Percentiles rank a stretch among this genome's conserved stretches.
These are phyloP conservation scores for Psilocybe cubensis DNA, from an alignment of 768 basidiomycete species.

Conservation along the genomic window DNA sequence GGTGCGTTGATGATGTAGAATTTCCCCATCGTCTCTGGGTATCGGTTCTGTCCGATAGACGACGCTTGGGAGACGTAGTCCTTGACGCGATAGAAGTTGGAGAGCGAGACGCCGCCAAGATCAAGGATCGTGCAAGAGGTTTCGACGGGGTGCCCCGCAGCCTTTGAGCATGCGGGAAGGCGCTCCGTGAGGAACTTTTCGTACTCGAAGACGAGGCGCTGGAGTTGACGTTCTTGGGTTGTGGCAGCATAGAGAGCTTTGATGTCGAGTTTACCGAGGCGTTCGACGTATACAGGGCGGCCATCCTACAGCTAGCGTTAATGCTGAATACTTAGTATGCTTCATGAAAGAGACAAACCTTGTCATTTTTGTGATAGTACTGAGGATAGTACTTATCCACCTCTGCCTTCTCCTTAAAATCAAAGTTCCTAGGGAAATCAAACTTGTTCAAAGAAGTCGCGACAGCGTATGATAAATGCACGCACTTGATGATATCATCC, in stretches of 20 bases:
- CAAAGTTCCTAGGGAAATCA: conserved; percentile 65
- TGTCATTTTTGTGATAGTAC: conserved; percentile 96
- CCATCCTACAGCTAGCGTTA: conserved; percentile 73
- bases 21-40: conserved; percentile 95
- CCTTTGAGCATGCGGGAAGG: conserved; percentile 74
- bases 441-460: conserved; percentile 3
- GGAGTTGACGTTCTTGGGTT: conserved; percentile 84
- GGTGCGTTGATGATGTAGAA: conserved; percentile 99
- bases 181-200: conserved; percentile 84
- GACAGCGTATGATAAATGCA: conserved; percentile 9
- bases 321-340: neutral
- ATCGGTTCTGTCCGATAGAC: conserved; percentile 85
- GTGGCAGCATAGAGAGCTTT: conserved; percentile 81
- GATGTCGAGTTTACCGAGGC: conserved; percentile 88
- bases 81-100: conserved; percentile 89
- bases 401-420: conserved; percentile 79
- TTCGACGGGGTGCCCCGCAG: conserved; percentile 86
- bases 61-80: conserved; percentile 84
- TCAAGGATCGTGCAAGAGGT: conserved; percentile 98
- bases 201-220: conserved; percentile 91
- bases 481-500: conserved; percentile 72
- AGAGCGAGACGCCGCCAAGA: conserved; percentile 68
- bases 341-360: conserved; percentile 44
- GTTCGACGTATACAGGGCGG: conserved; percentile 94
- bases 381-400: conserved; percentile 96